Evolutionary conservation across 2,329 filamentous ascomycete genomes (phyloP), one percentile per base, ranked within the genome.

Genomic region (Neoarthrinium moseri): DNA sequence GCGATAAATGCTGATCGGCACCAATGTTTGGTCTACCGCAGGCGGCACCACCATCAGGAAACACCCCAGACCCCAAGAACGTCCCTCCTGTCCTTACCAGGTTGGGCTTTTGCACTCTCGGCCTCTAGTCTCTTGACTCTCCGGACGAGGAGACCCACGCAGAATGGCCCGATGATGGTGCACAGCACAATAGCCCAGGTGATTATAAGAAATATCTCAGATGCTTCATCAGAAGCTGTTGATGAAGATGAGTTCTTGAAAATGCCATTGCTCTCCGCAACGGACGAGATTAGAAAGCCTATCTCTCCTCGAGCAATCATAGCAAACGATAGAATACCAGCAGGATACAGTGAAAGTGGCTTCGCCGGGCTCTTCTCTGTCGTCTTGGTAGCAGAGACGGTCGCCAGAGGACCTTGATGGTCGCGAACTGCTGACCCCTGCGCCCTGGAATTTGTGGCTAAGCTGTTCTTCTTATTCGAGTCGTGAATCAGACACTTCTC

Each of bases 231-330:
- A 12, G 17, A 24, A 5, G 43, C 24, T 13, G 48, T 12, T 35
- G 29, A 4, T 1, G 47, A 44, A 5, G 54, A 54, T 3, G 48
- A 24, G 5, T 37, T 41, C 3, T 49, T 50, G 40, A 77, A 77
- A 12, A 75, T 63, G 0, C 70, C 69, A 2, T 71, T 68, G 36
- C 68, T 74, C 55, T 88, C 75, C 0, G 85, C 85, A 0, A 91
- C 63, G 0, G 84, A 81, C 1, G 84, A 83, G 50, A 94, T 89
- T 34, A 92, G 63, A 50, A 90, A 90, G 0, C 87, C 87, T 26
- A 92, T 89, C 60, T 94, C 88, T 1, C 88, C 87, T n/a, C 87
- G 74, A 0, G 87, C 81, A 0, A 86, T 78, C 87, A 92, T 92
- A 3, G 71, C 75, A 15, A 77, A 70, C 1, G 83, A 83, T 0